phyloP scores from a whole-genome alignment of 306 rosid species.

The Abrus pulchellus region DNA sequence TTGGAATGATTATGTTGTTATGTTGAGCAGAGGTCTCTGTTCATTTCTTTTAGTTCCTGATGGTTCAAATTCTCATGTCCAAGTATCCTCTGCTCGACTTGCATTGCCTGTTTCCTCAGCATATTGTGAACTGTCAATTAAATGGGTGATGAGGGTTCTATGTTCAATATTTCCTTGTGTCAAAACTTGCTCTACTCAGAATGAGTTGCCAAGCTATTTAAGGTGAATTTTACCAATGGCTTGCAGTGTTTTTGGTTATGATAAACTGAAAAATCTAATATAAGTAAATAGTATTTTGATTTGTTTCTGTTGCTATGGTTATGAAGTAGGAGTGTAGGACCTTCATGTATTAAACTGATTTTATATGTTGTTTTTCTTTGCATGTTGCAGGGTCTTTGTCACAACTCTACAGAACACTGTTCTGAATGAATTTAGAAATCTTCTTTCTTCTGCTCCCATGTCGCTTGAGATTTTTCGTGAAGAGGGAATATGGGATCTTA shows the following conservation, averaged over 20 bases:
- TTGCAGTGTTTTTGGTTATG: constrained; percentile 26
- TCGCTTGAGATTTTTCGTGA: constrained; percentile 73
- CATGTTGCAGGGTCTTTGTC: constrained; percentile 75
- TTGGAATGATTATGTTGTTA: constrained; percentile 80
- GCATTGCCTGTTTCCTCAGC: constrained; percentile 66
- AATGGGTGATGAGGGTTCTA: constrained; percentile 89
- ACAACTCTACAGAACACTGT: constrained; percentile 72
- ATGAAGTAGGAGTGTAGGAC: constrained; percentile 10
- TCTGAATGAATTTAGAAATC: constrained; percentile 73
- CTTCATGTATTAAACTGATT: constrained; percentile 34
- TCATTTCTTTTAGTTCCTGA: constrained; percentile 82
- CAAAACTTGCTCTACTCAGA: constrained; percentile 85
- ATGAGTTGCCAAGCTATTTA: constrained; percentile 73
- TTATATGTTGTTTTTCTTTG: constrained; percentile 39
- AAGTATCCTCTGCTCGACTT: constrained; percentile 67
- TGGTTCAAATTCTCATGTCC: constrained; percentile 65
- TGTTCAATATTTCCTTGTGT: constrained; percentile 83
- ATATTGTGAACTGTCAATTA: constrained; percentile 79
- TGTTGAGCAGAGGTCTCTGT: constrained; percentile 81
- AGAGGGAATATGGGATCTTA: constrained; percentile 94
- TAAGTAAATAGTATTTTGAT: not conserved
- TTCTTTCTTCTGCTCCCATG: constrained; percentile 74
- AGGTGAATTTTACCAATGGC: constrained; percentile 65
- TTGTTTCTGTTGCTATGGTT: constrained; percentile 22
- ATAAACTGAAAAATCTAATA: constrained; percentile 23